Conservation (phyloP, 345 rosid genomes). For the Lepidium africanum region DNA sequence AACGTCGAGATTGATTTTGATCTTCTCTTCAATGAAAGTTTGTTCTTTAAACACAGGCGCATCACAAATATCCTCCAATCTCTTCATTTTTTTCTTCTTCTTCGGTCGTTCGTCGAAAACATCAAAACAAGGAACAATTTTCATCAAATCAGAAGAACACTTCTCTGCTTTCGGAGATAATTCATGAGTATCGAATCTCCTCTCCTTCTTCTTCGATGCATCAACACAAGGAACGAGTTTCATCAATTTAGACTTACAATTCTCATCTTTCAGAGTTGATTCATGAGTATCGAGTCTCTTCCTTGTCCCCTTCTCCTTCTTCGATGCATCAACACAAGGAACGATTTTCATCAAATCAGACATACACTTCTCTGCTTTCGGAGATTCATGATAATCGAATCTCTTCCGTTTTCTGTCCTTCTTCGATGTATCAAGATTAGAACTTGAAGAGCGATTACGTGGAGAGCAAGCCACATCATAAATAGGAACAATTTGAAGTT, state of each 20-base stretch:
- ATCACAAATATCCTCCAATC: not conserved
- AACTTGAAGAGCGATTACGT: not conserved
- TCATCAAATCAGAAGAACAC: not conserved
- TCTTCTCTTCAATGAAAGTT: not conserved
- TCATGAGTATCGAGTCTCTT: not conserved
- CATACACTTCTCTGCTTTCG: not conserved
- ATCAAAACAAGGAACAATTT: not conserved
- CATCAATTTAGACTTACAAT: not conserved
- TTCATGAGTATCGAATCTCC: not conserved
- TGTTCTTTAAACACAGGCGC: not conserved
- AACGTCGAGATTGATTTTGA: not conserved
- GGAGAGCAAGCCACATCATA: not conserved
- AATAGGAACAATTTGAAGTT: not conserved
- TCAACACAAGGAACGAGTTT: not conserved
- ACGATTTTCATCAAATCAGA: not conserved
- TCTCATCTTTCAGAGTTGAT: not conserved
- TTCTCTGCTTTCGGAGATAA: not conserved
- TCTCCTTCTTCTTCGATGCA: not conserved
- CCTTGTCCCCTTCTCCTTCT: not conserved
- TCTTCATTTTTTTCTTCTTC: not conserved
- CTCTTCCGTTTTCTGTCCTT: too few species aligned
- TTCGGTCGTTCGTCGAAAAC: not conserved
- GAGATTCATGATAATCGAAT: not conserved
- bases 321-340: not conserved
- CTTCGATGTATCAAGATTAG: not conserved